Base-by-base conservation (phyloP, 768 basidiomycete species). In the Auriscalpium microsporum region DNA sequence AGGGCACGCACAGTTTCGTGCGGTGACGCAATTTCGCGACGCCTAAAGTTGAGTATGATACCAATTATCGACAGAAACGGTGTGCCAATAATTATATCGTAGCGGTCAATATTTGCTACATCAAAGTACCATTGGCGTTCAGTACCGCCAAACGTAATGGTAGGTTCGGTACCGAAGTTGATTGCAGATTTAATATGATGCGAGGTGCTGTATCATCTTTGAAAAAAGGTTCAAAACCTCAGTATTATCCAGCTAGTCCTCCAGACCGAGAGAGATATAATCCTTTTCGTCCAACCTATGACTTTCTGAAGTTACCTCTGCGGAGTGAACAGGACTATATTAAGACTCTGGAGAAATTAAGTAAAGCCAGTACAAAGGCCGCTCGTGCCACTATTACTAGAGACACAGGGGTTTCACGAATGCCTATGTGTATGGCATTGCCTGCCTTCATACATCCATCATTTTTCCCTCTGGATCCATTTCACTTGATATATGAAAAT, bases 401-500 rank as follows among this genome's bases (percentile, higher is more conserved):
- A 42, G 40, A 42, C 4, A 14, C 40, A 42, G 40, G 40, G 2
- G 17, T 42, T 17, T 42, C 40, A 42, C 2, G 40, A 3, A 42
- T 42, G 40, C 40, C 40, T 42, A 2, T 42, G 13, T 42, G 40
- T 42, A 17, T 42, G 13, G 40, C 8, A 9, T 4, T 13, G 13
- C 40, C 13, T 10, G 66, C 68, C n/a, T 72, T 71, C 56, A 11
- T 61, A 3, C 68, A 71, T 48, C 71, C 69, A 5, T 58, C 62
- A 3, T 73, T 68, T 46, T 71, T 69, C 49, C 68, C 69, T n/a
- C 23, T 70, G 1, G 68, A 73, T 59, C 71, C 70, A 16, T 73
- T 71, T 53, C 70, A 73, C 61, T 49, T 73, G 2, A 64, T 71
- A 50, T 72, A 71, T 57, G 67, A 73, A 52, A 71, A 72, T 57